Conservation (phyloP, 2,329 filamentous ascomycete species). For the Claviceps quebecensis region DNA sequence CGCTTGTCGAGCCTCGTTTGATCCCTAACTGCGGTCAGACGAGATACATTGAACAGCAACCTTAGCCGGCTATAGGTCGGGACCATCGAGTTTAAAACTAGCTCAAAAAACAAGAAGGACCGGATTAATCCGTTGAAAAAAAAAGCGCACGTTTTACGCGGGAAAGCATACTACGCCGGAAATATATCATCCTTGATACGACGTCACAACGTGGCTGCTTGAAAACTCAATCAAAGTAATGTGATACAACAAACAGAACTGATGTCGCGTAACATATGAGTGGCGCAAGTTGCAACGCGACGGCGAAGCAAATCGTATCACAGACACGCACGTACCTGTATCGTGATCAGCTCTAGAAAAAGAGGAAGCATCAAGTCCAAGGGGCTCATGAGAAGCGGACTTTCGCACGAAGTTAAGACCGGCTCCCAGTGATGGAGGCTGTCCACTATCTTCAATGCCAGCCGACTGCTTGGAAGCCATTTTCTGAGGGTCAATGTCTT, state of each 20-base stretch:
- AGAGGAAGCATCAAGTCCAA: slow-evolving; percentile 1
- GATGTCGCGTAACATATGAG: not conserved
- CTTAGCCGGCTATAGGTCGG: not conserved
- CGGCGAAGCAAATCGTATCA: not conserved
- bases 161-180: no score
- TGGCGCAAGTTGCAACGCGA: not conserved
- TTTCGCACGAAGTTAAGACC: slow-evolving; percentile 6
- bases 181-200: no score
- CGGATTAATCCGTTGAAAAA: not conserved
- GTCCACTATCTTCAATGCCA: not conserved
- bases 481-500: not conserved
- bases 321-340: not conserved
- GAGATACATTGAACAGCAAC: not conserved
- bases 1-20: slow-evolving; percentile 1
- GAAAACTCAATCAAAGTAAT: not conserved
- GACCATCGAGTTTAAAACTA: no score
- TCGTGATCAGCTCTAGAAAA: slow-evolving; percentile 4
- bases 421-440: slow-evolving; percentile 1
- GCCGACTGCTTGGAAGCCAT: not conserved
- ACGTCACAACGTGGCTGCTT: not conserved
- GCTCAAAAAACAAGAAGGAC: not conserved
- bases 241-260: not conserved
- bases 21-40: slow-evolving; percentile 1
- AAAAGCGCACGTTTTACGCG: not conserved
- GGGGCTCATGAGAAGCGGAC: slow-evolving; percentile 8